Evolutionary conservation across 371 early-diverging fungal species (phyloP), one percentile per base, ranked within the genome.

Genomic region (Mycotypha africana): DNA sequence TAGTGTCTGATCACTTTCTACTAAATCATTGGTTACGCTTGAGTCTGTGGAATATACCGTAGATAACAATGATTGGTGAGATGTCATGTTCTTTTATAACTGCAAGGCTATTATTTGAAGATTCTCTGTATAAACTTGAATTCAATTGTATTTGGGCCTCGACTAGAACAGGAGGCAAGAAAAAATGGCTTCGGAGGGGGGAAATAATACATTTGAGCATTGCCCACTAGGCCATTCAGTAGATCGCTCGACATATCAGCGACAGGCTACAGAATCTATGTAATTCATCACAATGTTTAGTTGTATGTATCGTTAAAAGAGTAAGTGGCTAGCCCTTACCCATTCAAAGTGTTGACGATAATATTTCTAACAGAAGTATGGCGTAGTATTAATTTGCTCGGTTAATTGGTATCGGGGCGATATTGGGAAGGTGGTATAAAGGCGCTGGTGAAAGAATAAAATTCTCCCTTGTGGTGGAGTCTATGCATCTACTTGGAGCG

Each of bases 1-100:
- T 39, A 33, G 32, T 39, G 39, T 47, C 47, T 33, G 40, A 47
- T 47, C 32, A 9, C 24, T 47, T 47, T 47, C 33, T 39, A 47
- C 17, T 32, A 47, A 47, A 47, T 39, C 40, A 47, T 31, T 47
- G 47, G 32, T 40, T 47, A 39, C 16, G 47, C 40, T 47, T 47
- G 40, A 15, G 22, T 47, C 33, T 47, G 47, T 47, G 40, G 39
- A 40, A 39, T 47, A 47, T 47, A 32, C 47, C 47, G 33, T 39
- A 47, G 47, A 47, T 40, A 34, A 44, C 35, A 44, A 44, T 10
- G 19, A 44, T 44, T 16, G 45, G 24, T 44, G 16, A 44, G 25
- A 15, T 0, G 24, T 36, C 23, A 44, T 44, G 36, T 44, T 44
- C 44, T 43, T 43, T 43, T 20, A 33, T 43, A 43, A 43, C 21